phyloP scores from a whole-genome alignment of 192 early-diverging fungal genomes.

The Coemansia furcata region DNA sequence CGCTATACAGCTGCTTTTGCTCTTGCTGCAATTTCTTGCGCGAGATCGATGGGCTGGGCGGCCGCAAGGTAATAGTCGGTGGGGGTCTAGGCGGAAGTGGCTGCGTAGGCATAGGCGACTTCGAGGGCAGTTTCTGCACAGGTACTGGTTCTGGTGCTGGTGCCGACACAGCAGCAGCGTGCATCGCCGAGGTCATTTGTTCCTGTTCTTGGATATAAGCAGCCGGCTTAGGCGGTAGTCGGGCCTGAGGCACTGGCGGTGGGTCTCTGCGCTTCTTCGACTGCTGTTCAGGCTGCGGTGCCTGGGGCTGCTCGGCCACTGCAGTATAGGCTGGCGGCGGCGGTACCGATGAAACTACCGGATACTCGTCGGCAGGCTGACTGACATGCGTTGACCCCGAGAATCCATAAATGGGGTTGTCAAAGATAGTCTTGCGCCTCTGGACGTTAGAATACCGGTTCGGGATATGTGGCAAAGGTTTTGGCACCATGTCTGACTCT shows the following conservation, averaged over 20 bases:
- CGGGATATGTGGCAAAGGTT: neutral
- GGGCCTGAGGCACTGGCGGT: conserved; percentile 8
- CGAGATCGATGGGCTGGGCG: neutral
- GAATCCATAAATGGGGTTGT: conserved; percentile 52
- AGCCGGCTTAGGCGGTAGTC: conserved; percentile 22
- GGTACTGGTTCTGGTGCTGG: conserved; percentile 7
- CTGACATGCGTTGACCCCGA: conserved; percentile 23
- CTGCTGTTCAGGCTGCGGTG: neutral
- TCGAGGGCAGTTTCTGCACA: neutral
- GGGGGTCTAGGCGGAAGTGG: conserved; percentile 4
- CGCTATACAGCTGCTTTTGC: conserved; percentile 7
- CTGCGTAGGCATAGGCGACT: neutral
- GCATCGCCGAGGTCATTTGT: neutral
- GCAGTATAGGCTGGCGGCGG: neutral
- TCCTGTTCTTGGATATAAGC: conserved; percentile 16
- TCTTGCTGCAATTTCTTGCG: conserved; percentile 11
- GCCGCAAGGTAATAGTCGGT: neutral
- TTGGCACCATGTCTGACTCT: neutral
- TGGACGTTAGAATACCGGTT: neutral
- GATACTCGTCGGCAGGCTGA: conserved; percentile 1
- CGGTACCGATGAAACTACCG: neutral
- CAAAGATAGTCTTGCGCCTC: conserved; percentile 58
- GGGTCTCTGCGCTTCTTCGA: conserved; percentile 14
- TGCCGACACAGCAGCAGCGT: neutral
- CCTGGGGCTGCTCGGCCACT: conserved; percentile 6